A percentile compares a stretch with the other conserved stretches of the same genome.
Evolutionary conservation across 202 grass and related monocot species (phyloP).

Genomic region (Eragrostis tef): DNA sequence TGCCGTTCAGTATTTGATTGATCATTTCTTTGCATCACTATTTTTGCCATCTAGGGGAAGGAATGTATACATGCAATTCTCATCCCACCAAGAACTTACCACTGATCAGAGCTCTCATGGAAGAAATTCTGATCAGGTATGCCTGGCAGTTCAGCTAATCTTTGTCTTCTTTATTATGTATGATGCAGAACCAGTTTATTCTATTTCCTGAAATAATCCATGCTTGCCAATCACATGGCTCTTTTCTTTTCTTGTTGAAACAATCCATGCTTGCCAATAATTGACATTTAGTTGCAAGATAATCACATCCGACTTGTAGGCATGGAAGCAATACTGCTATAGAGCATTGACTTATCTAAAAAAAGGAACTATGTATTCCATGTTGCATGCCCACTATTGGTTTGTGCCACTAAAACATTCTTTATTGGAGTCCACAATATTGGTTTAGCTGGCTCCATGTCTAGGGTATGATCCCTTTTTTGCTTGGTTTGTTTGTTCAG

Average conservation of each 20-base stretch:
- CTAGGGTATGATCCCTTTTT: not conserved
- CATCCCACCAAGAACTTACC: constrained; percentile 96
- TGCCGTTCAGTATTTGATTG: constrained; percentile 9
- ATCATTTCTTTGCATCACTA: constrained; percentile 26
- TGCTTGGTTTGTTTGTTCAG: not conserved
- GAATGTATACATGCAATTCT: constrained; percentile 98
- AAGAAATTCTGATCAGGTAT: constrained; percentile 86
- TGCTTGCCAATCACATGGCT: not conserved
- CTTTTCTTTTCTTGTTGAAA: not conserved
- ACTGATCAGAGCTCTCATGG: constrained; percentile 90
- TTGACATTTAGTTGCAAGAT: constrained; percentile 2
- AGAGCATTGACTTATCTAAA: not conserved
- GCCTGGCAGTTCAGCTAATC: not conserved
- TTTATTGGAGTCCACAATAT: not conserved
- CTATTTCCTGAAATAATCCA: not conserved
- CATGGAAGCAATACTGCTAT: not conserved
- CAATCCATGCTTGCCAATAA: not conserved
- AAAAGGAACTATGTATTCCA: not conserved
- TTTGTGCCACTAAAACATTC: not conserved
- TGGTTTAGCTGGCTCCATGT: not conserved
- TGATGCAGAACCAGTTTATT: constrained; percentile 10
- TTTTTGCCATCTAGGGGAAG: constrained; percentile 70
- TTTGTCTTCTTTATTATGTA: no score
- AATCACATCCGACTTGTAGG: constrained; percentile 9
- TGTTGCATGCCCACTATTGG: not conserved